phyloP scores from a whole-genome alignment of 2,329 filamentous ascomycete genomes.

The Alternaria incomplexa region DNA sequence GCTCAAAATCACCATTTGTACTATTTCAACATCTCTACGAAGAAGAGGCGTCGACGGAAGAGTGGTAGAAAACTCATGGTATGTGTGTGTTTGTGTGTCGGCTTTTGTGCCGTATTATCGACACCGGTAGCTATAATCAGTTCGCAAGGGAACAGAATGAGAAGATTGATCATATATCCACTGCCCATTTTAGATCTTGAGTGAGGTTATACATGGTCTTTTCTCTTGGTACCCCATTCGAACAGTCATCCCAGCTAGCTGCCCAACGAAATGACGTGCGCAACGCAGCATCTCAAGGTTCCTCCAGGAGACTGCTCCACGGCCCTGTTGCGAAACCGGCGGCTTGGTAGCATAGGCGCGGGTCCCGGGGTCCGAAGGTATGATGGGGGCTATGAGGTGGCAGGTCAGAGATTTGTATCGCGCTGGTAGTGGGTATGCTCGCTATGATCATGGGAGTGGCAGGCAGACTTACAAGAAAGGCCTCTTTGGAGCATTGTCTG shows the following conservation, averaged over 20 bases:
- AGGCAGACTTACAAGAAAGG: neutral
- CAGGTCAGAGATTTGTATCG: neutral
- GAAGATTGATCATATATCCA: neutral
- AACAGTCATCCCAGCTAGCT: neutral
- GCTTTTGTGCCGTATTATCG: neutral
- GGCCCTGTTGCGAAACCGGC: neutral
- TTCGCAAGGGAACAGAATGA: neutral
- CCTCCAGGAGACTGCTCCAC: neutral
- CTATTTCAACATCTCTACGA: neutral
- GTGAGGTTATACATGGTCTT: neutral
- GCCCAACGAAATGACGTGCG: neutral
- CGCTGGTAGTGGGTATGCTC: neutral
- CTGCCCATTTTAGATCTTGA: neutral
- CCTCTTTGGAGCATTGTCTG: neutral
- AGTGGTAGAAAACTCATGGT: neutral
- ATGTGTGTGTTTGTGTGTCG: neutral
- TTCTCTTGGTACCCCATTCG: neutral
- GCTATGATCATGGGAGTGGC: neutral
- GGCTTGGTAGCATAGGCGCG: constrained; percentile 2
- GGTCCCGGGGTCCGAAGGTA: neutral
- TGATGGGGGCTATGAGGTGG: neutral
- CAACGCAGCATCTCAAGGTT: neutral
- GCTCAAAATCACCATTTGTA: neutral
- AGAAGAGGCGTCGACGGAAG: neutral
- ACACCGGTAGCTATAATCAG: neutral